phyloP scores from a whole-genome alignment of 1,284 basidiomycete genomes.

The Agroathelia rolfsii region DNA sequence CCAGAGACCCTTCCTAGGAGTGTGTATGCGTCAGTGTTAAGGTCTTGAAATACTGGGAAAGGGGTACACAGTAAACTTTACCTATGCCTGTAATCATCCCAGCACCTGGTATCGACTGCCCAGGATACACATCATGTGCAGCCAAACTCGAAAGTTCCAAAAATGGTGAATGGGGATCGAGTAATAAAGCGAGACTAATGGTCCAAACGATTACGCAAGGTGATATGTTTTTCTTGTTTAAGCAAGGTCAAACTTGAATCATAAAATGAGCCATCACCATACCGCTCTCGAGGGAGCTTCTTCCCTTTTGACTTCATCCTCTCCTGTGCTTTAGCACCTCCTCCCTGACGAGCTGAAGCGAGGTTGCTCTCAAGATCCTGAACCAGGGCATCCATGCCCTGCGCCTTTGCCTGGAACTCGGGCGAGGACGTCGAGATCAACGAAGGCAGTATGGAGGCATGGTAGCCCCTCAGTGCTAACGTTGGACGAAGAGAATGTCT shows the following conservation, averaged over 20 bases:
- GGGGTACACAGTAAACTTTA: too few species aligned
- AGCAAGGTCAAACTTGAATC: neutral
- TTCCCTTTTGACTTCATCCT: constrained; percentile 76
- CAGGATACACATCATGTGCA: constrained; percentile 79
- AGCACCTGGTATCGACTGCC: constrained; percentile 75
- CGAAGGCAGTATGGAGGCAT: constrained; percentile 66
- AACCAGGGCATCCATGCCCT: constrained; percentile 61
- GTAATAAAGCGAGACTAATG: constrained; percentile 47
- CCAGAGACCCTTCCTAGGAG: constrained; percentile 77
- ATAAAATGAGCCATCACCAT: too few species aligned
- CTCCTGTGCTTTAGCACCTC: constrained; percentile 62
- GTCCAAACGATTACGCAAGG: constrained; percentile 20
- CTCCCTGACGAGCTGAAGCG: constrained; percentile 47
- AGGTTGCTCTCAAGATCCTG: constrained; percentile 52
- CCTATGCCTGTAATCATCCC: constrained; percentile 88
- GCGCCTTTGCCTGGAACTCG: constrained; percentile 57
- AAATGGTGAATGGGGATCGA: constrained; percentile 87
- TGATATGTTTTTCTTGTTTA: constrained; percentile 1
- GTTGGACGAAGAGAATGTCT: too few species aligned
- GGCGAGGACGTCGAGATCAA: constrained; percentile 56
- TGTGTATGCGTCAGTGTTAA: constrained; percentile 22
- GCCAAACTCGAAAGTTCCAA: constrained; percentile 83
- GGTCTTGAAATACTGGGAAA: neutral
- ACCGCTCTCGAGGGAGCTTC: constrained; percentile 83
- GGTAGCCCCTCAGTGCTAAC: too few species aligned